Evolutionary conservation across 2,329 filamentous ascomycete genomes (phyloP).

Genomic region (Aureobasidium subglaciale): DNA sequence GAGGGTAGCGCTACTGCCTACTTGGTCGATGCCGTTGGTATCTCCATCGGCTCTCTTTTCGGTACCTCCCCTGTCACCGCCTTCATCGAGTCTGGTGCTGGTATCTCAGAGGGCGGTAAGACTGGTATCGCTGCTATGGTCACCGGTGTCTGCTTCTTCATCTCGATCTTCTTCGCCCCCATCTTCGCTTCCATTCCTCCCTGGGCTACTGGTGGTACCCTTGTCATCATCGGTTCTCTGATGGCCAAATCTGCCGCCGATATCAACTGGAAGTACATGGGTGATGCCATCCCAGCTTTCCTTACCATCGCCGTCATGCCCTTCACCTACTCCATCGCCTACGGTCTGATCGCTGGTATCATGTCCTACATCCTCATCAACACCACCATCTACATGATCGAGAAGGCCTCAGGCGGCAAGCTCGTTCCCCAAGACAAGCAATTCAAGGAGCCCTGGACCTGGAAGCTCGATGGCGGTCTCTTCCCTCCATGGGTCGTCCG

Average conservation of each 20-base stretch:
- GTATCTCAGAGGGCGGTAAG: slow-evolving; percentile 79
- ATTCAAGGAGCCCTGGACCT: slow-evolving; percentile 74
- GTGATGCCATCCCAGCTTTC: slow-evolving; percentile 78
- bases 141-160: slow-evolving; percentile 76
- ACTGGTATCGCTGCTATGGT: slow-evolving; percentile 77
- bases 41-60: slow-evolving; percentile 72
- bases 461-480: slow-evolving; percentile 65
- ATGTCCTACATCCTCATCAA: slow-evolving; percentile 72
- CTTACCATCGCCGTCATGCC: slow-evolving; percentile 80
- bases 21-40: slow-evolving; percentile 72
- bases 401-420: slow-evolving; percentile 58
- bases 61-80: slow-evolving; percentile 77
- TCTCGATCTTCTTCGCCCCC: slow-evolving; percentile 81
- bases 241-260: slow-evolving; percentile 73
- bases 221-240: slow-evolving; percentile 80
- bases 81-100: slow-evolving; percentile 74
- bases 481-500: slow-evolving; percentile 67
- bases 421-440: slow-evolving; percentile 69
- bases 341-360: slow-evolving; percentile 77
- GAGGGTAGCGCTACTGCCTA: slow-evolving; percentile 80
- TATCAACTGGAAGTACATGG: slow-evolving; percentile 84
- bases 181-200: slow-evolving; percentile 86
- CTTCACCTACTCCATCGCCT: slow-evolving; percentile 81
- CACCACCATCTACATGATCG: slow-evolving; percentile 60
- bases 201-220: slow-evolving; percentile 83